Evolutionary conservation across 2,329 filamentous ascomycete species (phyloP).

Genomic region (Colletotrichum spinosum): DNA sequence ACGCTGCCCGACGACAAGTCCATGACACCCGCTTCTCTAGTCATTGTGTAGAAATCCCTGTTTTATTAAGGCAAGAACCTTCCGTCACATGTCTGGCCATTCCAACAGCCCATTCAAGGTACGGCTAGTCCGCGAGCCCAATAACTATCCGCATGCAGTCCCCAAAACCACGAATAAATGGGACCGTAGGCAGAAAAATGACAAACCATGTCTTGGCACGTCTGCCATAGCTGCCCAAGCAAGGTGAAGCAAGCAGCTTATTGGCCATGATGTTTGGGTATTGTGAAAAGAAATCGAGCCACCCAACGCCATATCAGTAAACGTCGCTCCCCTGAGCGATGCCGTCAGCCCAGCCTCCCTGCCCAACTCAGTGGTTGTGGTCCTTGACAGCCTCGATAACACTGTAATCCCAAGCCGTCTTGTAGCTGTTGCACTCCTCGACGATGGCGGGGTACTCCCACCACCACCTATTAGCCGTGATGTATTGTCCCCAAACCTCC

Average conservation of each 20-base stretch:
- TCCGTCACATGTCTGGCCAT: slow-evolving; percentile 16
- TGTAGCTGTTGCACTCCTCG: slow-evolving; percentile 64
- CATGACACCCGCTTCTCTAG: too few relatives aligned
- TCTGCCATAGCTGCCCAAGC: slow-evolving; percentile 2
- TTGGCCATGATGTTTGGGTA: slow-evolving; percentile 15
- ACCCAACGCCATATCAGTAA: slow-evolving; percentile 29
- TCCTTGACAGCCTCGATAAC: slow-evolving; percentile 67
- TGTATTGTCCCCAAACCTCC: slow-evolving; percentile 68
- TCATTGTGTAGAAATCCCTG: background rate
- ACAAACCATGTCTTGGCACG: slow-evolving; percentile 8
- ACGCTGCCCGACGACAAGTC: too few relatives aligned
- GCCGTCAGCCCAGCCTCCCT: background rate
- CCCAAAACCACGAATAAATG: slow-evolving; percentile 26
- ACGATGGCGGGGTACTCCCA: slow-evolving; percentile 69
- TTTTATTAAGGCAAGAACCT: slow-evolving; percentile 3
- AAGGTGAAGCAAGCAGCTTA: slow-evolving; percentile 16
- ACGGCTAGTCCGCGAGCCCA: slow-evolving; percentile 7
- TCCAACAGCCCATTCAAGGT: slow-evolving; percentile 14
- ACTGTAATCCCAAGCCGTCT: slow-evolving; percentile 70
- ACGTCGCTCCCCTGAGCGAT: slow-evolving; percentile 8
- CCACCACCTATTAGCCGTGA: slow-evolving; percentile 67
- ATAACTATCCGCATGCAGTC: background rate
- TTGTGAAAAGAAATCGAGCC: slow-evolving; percentile 32
- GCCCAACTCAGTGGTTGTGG: too few relatives aligned
- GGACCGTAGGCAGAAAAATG: slow-evolving; percentile 12